A percentile compares a stretch with the other conserved stretches of the same genome.
Conservation (phyloP, 139 green algal genomes). For the Chlorella sp. region DNA sequence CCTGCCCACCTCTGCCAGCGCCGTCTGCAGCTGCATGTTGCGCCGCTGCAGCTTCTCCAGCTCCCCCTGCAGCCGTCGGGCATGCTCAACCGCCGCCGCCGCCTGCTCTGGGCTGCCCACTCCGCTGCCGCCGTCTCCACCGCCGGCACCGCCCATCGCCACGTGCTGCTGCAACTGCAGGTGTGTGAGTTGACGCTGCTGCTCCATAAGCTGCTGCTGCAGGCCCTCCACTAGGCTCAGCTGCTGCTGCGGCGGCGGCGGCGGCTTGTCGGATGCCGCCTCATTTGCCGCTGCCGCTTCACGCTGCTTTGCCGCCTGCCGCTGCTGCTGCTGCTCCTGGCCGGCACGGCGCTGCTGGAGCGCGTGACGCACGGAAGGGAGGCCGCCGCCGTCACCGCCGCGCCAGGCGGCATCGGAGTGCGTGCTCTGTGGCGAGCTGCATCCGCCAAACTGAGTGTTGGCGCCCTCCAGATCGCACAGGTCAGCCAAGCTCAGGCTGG, state of each 20-base stretch:
- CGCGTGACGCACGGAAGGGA: neutral
- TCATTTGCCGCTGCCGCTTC: neutral
- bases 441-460: neutral
- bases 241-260: neutral
- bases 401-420: neutral
- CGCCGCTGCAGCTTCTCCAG: slow-evolving; percentile 25
- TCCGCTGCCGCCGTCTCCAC: neutral
- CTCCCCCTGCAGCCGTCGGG: neutral
- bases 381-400: neutral
- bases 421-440: neutral
- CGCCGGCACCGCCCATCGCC: neutral
- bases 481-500: slow-evolving; percentile 14
- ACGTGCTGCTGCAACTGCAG: slow-evolving; percentile 23
- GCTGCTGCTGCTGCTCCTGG: neutral
- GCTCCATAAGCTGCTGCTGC: slow-evolving; percentile 23
- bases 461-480: slow-evolving; percentile 8
- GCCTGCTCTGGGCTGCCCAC: neutral
- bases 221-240: neutral
- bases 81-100: neutral
- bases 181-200: neutral
- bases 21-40: slow-evolving; percentile 34
- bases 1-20: slow-evolving; percentile 3
- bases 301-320: neutral
- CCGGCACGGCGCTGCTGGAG: neutral
- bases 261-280: neutral